A percentile compares a stretch with the other conserved stretches of the same genome.
phyloP scores from a whole-genome alignment of 2,329 filamentous ascomycete genomes.

The Colletotrichum tropicicola region DNA sequence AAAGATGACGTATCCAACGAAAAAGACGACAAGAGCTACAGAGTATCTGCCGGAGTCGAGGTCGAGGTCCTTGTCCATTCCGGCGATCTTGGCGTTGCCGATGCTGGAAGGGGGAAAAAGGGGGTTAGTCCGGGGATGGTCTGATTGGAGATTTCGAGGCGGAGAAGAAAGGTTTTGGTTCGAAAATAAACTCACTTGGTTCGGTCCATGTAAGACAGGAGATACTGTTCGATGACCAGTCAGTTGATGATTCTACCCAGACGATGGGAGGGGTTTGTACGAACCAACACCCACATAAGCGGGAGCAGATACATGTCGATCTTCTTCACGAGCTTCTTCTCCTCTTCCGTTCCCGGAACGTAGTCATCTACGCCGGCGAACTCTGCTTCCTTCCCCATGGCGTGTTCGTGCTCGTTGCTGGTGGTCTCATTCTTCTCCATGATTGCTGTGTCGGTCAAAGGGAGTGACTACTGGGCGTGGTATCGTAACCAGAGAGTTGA shows the following conservation, averaged over 20 bases:
- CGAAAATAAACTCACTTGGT: constrained; percentile 49
- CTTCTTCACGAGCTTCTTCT: constrained; percentile 45
- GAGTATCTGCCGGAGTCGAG: constrained; percentile 71
- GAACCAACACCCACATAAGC: constrained; percentile 57
- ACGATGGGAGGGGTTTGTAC: background rate
- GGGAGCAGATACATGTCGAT: constrained; percentile 52
- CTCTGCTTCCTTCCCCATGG: constrained; percentile 7
- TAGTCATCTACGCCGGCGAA: constrained; percentile 33
- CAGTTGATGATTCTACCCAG: background rate
- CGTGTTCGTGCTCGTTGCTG: constrained; percentile 18
- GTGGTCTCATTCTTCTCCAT: constrained; percentile 32
- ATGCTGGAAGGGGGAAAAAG: constrained; percentile 41
- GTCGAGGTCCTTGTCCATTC: constrained; percentile 51
- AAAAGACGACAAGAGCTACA: constrained; percentile 68
- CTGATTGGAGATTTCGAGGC: background rate
- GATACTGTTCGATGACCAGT: constrained; percentile 38
- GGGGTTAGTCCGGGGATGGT: background rate
- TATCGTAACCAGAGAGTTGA: too few species aligned
- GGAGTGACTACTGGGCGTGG: too few species aligned
- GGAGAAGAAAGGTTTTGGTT: background rate
- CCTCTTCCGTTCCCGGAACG: constrained; percentile 40
- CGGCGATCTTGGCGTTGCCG: constrained; percentile 65
- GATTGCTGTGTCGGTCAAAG: background rate
- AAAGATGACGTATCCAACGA: constrained; percentile 74
- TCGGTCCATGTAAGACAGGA: constrained; percentile 67